A percentile compares a stretch with the other conserved stretches of the same genome.
Evolutionary conservation across 768 basidiomycete species (phyloP).

Genomic region (Pluteus cervinus): DNA sequence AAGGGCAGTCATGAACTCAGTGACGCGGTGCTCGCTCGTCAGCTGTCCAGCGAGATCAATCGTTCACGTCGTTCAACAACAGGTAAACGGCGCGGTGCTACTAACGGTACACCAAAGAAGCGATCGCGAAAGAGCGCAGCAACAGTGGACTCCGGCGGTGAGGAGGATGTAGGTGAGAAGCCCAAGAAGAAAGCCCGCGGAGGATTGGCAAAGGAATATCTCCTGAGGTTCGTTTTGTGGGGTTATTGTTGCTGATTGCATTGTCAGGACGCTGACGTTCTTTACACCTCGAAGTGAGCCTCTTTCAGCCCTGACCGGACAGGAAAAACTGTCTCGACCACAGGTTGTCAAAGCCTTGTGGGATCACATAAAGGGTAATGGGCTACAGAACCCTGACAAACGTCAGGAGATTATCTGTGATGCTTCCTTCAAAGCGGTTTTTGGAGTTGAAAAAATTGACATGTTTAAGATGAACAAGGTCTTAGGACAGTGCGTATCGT

Average conservation of each 20-base stretch:
- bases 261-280: constrained; percentile 8
- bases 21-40: constrained; percentile 67
- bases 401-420: constrained; percentile 86
- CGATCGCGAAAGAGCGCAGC: constrained; percentile 50
- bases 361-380: constrained; percentile 79
- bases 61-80: constrained; percentile 48
- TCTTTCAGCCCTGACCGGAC: constrained; percentile 62
- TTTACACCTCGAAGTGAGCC: constrained; percentile 62
- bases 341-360: constrained; percentile 90
- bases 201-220: constrained; percentile 75
- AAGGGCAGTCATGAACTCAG: constrained; percentile 48
- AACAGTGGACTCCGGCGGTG: constrained; percentile 48
- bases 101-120: constrained; percentile 38
- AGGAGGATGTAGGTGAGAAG: constrained; percentile 34
- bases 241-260: constrained; percentile 5
- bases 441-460: constrained; percentile 75
- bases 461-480: constrained; percentile 97
- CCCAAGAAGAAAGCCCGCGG: constrained; percentile 49
- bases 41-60: constrained; percentile 67
- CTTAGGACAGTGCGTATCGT: constrained; percentile 57
- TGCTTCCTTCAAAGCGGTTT: constrained; percentile 61
- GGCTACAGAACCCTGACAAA: constrained; percentile 81
- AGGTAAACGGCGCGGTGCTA: constrained; percentile 25
- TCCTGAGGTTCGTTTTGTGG: constrained; percentile 49
- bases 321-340: constrained; percentile 71